Evolutionary conservation across 805 yeast genomes (phyloP), one percentile per base, ranked within the genome.

Genomic region (Yamadazyma philogaea): DNA sequence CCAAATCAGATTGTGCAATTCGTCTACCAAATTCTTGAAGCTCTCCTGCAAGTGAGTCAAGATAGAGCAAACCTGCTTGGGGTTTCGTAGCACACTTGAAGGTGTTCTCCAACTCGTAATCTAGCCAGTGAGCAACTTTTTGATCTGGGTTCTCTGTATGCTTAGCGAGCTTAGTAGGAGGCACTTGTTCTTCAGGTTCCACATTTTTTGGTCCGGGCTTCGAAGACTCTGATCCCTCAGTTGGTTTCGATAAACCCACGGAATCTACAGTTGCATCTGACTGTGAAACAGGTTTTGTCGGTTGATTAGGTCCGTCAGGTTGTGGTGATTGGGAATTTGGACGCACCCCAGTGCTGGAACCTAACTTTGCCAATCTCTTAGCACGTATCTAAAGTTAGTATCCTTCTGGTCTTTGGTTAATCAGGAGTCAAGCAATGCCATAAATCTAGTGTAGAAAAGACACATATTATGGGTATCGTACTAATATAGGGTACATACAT

Each of bases 351-450:
- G 28, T 24, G 12, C 12, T 24, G 28, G 28, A 32, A n/a, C 36
- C 69, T 43, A 79, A 63, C 45, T 68, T 69, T 4, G 84, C 85
- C 49, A 79, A 61, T 34, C 85, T 58, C 49, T 74, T 75, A 39
- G 74, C 74, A 44, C 79, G 63, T 20, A 75, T 75, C 75, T 72
- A 46, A 39, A 57, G 51, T 53, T 52, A 53, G 55, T 47, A 52
- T 12, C 16, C 10, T 12, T 24, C 22, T 31, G 7, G 17, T 22
- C 24, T 20, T 12, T 21, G 10, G 15, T 11, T 11, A 4, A 7
- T 24, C n/a, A 24, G 10, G 8, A 3, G 28, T 4, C 12, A 24
- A 24, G 12, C 28, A 24, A 11, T 5, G 28, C 28, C 28, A 7
- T 7, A 11, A 24, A 24, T 11, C 28, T 5, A n/a, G 28, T n/a